Base-by-base conservation (phyloP, 75 land plant genomes). In the Isoetes taiwanensis region DNA sequence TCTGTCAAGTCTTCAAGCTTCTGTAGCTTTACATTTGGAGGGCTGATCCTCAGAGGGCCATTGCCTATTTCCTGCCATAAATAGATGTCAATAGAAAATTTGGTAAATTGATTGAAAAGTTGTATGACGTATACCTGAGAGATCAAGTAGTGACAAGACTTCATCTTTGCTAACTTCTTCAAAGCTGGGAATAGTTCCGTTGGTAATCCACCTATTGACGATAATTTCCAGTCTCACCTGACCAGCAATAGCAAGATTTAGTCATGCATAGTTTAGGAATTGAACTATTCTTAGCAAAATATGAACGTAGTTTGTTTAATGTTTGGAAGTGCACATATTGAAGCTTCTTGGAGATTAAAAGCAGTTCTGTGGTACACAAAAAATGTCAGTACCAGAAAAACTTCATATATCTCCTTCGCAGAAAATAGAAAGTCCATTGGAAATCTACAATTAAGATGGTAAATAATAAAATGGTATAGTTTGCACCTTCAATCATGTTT, bases 181-280 rank as follows among this genome's bases (percentile, higher is more conserved):
- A 26, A 79, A 69, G 55, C 79, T 50, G 8, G 80, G 86, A 2
- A 83, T 72, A 56, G 54, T 65, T 38, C 62, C 53, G 2, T 30
- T 46, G 25, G 64, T 37, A 32, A 83, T 73, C 83, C 80, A 83
- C 20, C 30, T 69, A 39, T 64, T 41, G 21, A 68, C 54, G 33
- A 83, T 71, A 14, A 79, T 79, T 40, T 79, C 83, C 54, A 83
- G 71, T 68, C 86, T 83, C 56, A 67, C 68, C 85, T 82, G 75
- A 52, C n/a, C n/a, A n/a, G n/a, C n/a, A n/a, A n/a, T n/a, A n/a
- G n/a, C n/a, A n/a, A n/a, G n/a, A n/a, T n/a, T n/a, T n/a, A n/a
- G n/a, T n/a, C n/a, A n/a, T n/a, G n/a, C n/a, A n/a, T n/a, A n/a
- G n/a, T n/a, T n/a, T n/a, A n/a, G n/a, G n/a, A n/a, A n/a, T n/a